Base-by-base conservation (phyloP, 2,329 filamentous ascomycete species). In the Alternaria alternata region DNA sequence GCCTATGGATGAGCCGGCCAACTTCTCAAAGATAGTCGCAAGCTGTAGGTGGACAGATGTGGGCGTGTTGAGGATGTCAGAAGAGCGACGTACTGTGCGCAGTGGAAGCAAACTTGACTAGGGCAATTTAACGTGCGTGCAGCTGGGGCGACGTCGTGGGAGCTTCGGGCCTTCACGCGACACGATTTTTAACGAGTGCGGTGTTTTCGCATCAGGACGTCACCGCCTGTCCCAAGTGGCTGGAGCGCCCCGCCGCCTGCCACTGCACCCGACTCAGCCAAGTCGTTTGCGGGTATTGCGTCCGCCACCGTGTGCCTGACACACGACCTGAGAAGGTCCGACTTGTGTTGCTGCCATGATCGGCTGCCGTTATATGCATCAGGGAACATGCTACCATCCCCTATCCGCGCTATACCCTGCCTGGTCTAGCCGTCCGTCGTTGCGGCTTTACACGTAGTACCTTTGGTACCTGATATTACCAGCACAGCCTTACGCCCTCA, bases 101-200 rank as follows among this genome's bases (percentile, higher is more conserved):
- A 52, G 30, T 47, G 47, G 11, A 7, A 41, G 36, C 47, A 39
- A 48, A 34, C 51, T 57, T 61, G 34, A 59, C 43, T 12, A 16
- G 39, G 18, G 53, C 32, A 41, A 51, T 42, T 26, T 47, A 36
- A 28, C n/a, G 44, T 36, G 39, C 51, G 49, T 49, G 53, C 48
- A 53, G 53, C 41, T 46, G 54, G 57, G 57, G 59, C 46, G 43
- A 54, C 36, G 54, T 32, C 20, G 60, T 51, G 24, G 53, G 38
- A 60, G 62, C 59, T 52, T 63, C 28, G 59, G 56, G 59, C 57
- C 52, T 64, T 66, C 62, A 63, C 62, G 62, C 63, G 60, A 63
- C 54, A 54, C 39, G 52, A 64, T 66, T 64, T 68, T 68, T 64
- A 38, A 59, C 49, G 46, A 62, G 54, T 65, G 65, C 64, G 53